Base-by-base conservation (phyloP, 2,329 filamentous ascomycete genomes). In the Mycosphaerelloides madeirae region DNA sequence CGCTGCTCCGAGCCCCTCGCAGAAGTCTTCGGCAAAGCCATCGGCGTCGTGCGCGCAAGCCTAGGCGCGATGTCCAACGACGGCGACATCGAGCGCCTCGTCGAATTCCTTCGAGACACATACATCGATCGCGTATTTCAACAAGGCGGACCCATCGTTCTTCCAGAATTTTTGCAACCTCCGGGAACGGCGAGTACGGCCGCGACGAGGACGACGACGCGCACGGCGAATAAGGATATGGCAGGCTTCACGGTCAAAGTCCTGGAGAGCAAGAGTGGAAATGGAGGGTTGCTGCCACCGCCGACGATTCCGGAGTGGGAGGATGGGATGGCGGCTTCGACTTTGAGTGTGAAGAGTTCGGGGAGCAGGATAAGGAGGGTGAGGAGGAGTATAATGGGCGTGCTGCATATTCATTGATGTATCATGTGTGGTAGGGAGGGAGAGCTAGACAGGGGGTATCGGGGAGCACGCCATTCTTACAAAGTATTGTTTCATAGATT, bases 41-140 rank as follows among this genome's bases (percentile, higher is more conserved):
- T 87, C 0, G 91, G 91, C 1, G 80, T 93, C 25, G 80, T 96
- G 49, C 80, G 91, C 49, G 80, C 82, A 25, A 96, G 89, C 57
- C 66, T 96, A 0, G 91, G 90, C 3, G 87, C 90, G 0, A 94
- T 95, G 86, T 95, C 85, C 58, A 90, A 80, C 15, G 60, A 79
- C 18, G 70, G 73, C 5, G 91, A 97, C 61, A 78, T 95, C 12
- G 74, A 83, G 25, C 71, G 66, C 7, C 86, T 96, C 41, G 52
- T 91, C 7, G n/a, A 37, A 7, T 61, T 61, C 43, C 35, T 60
- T 13, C 32, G 49, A 6, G 50, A 53, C 13, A 53, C 35, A 1
- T 60, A 58, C 16, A 31, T 60, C 35, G 52, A 61, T 36, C 41
- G 48, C 1, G 46, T 34, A 2, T 49, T 47, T 28, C 15, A 20